Evolutionary conservation across 345 rosid genomes (phyloP), one percentile per base, ranked within the genome.

Genomic region (Pistacia vera): DNA sequence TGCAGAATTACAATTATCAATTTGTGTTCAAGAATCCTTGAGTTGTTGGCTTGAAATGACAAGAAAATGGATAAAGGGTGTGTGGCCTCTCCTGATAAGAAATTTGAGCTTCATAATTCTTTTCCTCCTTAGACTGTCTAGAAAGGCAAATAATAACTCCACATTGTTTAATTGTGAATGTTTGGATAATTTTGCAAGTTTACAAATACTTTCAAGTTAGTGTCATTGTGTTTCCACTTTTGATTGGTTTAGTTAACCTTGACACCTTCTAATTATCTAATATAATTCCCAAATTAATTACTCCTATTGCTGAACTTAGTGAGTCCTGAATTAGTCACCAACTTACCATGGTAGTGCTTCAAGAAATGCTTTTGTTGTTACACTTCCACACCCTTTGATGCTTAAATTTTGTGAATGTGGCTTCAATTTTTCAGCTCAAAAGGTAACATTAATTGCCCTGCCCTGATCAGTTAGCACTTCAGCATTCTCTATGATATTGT

Each of bases 171-270:
- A 11, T 51, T 56, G 57, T 56, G 18, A 70, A 63, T 63, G 35
- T 14, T 22, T 4, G 25, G 22, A 14, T 17, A 18, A 69, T 10
- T 68, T 68, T 68, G 44, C 59, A 13, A 49, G n/a, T 51, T 36
- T 63, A 63, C 41, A 51, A 51, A 41, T 18, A 68, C 5, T 71
- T 20, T 71, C n/a, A 71, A 71, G 46, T 71, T 41, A 58, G 11
- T 22, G n/a, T 41, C 35, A 38, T 9, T 8, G 20, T 65, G 12
- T 20, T 7, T 6, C 28, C 72, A 55, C 30, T 17, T 71, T 71
- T 20, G 13, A 41, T 22, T 14, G 20, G 16, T 38, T 8, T 13
- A 20, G 56, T 5, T 49, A 57, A 22, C 54, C 36, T 71, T 44
- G 41, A 41, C n/a, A 4, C 55, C 10, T 20, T 13, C 25, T 17